Percentiles rank a stretch among this genome's conserved stretches.
phyloP scores from a whole-genome alignment of 225 moss, liverwort and hornwort species.

The Pseudoscleropodium purum region DNA sequence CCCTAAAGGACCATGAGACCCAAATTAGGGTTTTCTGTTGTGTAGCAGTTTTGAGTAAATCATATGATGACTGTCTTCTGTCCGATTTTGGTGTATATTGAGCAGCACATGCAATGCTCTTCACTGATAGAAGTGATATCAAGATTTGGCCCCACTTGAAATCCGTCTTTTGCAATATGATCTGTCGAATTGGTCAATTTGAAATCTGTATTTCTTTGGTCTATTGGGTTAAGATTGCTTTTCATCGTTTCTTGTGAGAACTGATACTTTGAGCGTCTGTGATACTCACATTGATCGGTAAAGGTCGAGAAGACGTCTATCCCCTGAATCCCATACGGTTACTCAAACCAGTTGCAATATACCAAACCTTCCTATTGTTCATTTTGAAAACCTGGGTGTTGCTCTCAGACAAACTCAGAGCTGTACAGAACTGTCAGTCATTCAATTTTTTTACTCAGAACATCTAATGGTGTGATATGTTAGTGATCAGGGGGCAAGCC shows the following conservation, averaged over 20 bases:
- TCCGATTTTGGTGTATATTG: too few species aligned
- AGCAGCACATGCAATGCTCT: background rate
- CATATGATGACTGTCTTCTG: background rate
- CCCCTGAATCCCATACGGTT: background rate
- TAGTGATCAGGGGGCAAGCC: constrained; percentile 18
- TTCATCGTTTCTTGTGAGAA: background rate
- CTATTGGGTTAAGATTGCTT: background rate
- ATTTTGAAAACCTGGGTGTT: background rate
- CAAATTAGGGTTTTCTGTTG: background rate
- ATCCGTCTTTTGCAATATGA: background rate
- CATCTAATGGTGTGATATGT: background rate
- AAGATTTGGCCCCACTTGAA: background rate
- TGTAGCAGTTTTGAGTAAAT: background rate
- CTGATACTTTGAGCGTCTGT: background rate
- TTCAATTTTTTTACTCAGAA: background rate
- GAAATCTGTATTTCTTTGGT: background rate
- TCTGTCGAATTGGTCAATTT: background rate
- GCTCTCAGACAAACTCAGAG: background rate
- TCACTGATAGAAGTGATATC: background rate
- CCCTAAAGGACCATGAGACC: background rate
- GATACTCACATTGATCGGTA: background rate
- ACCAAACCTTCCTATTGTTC: background rate
- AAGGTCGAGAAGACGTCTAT: background rate
- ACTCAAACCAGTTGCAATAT: background rate
- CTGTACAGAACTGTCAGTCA: background rate